Base-by-base conservation (phyloP, 2,329 filamentous ascomycete species). In the Lasiodiplodia sp. region DNA sequence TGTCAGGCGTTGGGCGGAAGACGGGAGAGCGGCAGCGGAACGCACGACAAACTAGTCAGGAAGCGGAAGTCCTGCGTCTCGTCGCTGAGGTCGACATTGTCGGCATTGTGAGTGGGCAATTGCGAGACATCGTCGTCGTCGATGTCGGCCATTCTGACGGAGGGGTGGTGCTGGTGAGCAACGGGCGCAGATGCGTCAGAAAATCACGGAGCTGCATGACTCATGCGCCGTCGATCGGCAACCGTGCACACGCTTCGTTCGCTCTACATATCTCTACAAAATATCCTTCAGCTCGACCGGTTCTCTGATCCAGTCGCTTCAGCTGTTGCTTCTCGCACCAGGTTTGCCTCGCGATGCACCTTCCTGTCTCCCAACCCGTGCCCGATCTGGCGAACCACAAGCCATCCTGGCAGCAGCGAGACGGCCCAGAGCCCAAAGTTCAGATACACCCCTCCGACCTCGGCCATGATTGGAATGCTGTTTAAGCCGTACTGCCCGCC, bases 41-140 rank as follows among this genome's bases (percentile, higher is more conserved):
- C 85, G 80, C 83, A 85, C 78, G 83, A 85, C 71, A 89, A 77
- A 69, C 83, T 83, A 70, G 83, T 83, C 51, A 91, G 89, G 71
- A 94, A 90, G 71, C 92, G 90, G 79, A 95, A 97, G 81, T 98
- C 95, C 75, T 94, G 93, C 2, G 90, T 88, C 78, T 94, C 92
- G 74, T 97, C 94, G 51, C 91, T 91, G 66, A 90, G 85, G 78
- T 90, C 75, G 84, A 75, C 70, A 8, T 78, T 38, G 23, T 68
- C 58, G 11, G 66, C 56, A 63, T 62, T 63, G 18, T 63, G 56
- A 8, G 44, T 62, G 49, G 66, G 49, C 10, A 63, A n/a, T 28
- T 63, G 66, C 21, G 65, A 58, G 8, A 60, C 44, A 7, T 62
- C 57, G 21, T 62, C 66, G 23, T 68, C 66, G 34, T 68, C 66